Conservation (phyloP, 345 rosid species). For the Eucalyptus pumila region DNA sequence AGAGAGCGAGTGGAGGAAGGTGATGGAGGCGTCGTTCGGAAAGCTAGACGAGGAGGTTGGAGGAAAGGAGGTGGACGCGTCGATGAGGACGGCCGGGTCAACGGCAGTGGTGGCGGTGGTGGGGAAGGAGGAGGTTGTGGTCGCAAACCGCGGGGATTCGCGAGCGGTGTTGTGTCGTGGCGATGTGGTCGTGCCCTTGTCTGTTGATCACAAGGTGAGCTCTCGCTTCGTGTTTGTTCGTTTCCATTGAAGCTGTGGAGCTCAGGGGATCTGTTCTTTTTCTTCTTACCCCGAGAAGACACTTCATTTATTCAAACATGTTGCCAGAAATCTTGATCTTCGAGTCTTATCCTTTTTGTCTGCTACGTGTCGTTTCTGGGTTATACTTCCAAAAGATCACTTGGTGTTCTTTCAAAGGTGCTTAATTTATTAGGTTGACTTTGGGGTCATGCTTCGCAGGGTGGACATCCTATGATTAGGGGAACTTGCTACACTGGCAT, state of each 20-base stretch:
- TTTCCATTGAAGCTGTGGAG: not conserved
- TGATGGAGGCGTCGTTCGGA: slow-evolving; percentile 13
- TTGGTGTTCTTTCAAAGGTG: not conserved
- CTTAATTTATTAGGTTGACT: not conserved
- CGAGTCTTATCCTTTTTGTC: not conserved
- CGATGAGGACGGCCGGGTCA: not conserved
- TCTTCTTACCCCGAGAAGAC: not conserved
- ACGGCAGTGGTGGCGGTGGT: slow-evolving; percentile 21
- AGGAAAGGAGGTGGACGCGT: not conserved
- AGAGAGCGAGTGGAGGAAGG: slow-evolving; percentile 7
- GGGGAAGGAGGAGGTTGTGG: slow-evolving; percentile 14
- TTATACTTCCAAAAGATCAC: not conserved
- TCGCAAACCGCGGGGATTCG: slow-evolving; percentile 25
- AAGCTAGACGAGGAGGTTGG: slow-evolving; percentile 25
- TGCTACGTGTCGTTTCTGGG: not conserved
- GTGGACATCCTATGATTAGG: not conserved
- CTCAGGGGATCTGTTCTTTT: not conserved
- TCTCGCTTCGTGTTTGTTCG: not conserved
- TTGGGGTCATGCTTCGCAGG: not conserved
- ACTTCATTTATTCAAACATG: not conserved
- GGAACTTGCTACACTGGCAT: not conserved
- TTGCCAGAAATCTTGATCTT: not conserved
- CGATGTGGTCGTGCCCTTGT: slow-evolving; percentile 7
- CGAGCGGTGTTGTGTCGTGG: slow-evolving; percentile 13
- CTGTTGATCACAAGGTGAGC: slow-evolving; percentile 17